Percentiles rank a stretch among this genome's conserved stretches.
Evolutionary conservation across 805 yeast species (phyloP).

Genomic region (Kuraishia molischiana): DNA sequence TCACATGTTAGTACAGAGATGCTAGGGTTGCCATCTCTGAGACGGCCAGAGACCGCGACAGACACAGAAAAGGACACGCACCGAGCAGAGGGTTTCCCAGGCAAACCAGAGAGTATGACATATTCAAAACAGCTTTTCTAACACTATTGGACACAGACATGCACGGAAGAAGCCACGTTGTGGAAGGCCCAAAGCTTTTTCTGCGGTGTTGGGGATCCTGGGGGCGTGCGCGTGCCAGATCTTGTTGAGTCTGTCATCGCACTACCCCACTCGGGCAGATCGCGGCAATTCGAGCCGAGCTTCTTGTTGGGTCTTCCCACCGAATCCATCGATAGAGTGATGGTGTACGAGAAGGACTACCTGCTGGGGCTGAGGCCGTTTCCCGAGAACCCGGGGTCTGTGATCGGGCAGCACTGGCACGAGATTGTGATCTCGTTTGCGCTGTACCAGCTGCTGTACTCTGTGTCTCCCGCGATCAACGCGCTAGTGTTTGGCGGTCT

Average conservation of each 20-base stretch:
- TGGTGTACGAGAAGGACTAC: constrained; percentile 24
- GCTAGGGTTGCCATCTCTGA: too few relatives aligned
- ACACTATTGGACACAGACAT: too few relatives aligned
- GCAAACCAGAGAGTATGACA: constrained; percentile 67
- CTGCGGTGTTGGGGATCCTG: too few relatives aligned
- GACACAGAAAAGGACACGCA: background rate
- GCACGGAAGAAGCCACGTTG: too few relatives aligned
- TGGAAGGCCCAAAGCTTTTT: too few relatives aligned
- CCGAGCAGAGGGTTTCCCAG: constrained; percentile 82
- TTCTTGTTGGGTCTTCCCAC: background rate
- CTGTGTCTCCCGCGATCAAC: constrained; percentile 41
- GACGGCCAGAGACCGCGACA: too few relatives aligned
- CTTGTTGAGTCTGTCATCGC: too few relatives aligned
- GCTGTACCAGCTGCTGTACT: constrained; percentile 50
- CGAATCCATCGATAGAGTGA: background rate
- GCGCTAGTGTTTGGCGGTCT: constrained; percentile 36
- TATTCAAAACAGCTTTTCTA: constrained; percentile 15
- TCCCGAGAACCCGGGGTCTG: constrained; percentile 31
- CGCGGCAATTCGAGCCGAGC: background rate
- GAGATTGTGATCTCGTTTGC: constrained; percentile 54
- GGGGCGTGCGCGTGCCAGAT: too few relatives aligned
- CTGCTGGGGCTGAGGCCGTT: constrained; percentile 34
- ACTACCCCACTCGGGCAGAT: background rate
- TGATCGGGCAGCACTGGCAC: constrained; percentile 55
- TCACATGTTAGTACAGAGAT: too few relatives aligned